These are phyloP conservation scores for Tetracladium marchalianum DNA, from an alignment of 495 filamentous ascomycete genomes.

Conservation along the genomic window DNA sequence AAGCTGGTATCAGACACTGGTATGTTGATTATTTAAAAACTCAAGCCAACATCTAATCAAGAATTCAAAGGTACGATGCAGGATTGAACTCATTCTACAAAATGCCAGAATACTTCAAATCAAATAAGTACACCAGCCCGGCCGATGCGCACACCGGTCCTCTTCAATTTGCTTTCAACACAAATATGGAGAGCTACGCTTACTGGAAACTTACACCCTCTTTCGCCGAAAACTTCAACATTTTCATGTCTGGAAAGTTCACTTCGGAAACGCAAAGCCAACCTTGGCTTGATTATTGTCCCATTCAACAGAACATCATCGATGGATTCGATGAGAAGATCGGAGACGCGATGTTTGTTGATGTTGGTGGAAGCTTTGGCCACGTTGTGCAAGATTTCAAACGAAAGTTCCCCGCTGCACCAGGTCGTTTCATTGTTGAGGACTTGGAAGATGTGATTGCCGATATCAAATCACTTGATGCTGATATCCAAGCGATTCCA, in stretches of 20 bases:
- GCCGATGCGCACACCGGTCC: conserved; percentile 4
- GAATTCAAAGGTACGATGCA: not conserved
- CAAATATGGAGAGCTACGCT: conserved; percentile 5
- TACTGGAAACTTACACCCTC: not conserved
- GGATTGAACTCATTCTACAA: conserved; percentile 1
- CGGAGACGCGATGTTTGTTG: conserved; percentile 12
- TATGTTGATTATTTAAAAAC: not conserved
- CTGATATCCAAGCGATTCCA: conserved; percentile 31
- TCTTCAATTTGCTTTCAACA: conserved; percentile 13
- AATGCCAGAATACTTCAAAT: conserved; percentile 9
- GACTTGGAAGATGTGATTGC: conserved; percentile 29
- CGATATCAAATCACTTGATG: conserved; percentile 10
- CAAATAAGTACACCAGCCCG: conserved; percentile 6
- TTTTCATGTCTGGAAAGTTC: conserved; percentile 12
- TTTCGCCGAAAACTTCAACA: conserved; percentile 1
- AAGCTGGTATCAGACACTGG: conserved; percentile 8
- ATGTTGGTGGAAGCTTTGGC: conserved; percentile 16
- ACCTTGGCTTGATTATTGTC: not conserved
- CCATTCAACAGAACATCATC: not conserved
- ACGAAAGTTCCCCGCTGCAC: not conserved
- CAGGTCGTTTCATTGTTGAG: conserved; percentile 35
- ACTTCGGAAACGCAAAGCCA: conserved; percentile 1
- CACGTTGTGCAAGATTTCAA: conserved; percentile 7
- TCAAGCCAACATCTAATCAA: not conserved
- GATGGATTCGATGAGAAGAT: not conserved